Percentiles rank a stretch among this genome's conserved stretches.
These are phyloP conservation scores for Ciborinia camelliae DNA, from an alignment of 2,329 filamentous ascomycete species.

Conservation along the genomic window DNA sequence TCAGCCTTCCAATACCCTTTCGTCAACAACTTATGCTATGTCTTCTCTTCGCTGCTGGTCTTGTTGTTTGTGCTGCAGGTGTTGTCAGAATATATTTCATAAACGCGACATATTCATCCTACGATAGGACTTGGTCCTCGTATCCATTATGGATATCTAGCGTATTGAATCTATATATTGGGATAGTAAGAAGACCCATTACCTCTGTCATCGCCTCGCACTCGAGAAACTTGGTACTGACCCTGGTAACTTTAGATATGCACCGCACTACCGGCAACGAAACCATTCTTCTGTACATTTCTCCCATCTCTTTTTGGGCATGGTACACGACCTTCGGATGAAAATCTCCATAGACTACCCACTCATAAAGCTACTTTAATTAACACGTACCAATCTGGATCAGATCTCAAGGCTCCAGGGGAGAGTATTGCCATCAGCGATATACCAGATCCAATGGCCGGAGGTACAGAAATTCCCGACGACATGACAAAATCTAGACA, in stretches of 20 bases:
- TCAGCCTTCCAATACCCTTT: constrained; percentile 44
- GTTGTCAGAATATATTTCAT: constrained; percentile 40
- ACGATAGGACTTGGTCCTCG: constrained; percentile 39
- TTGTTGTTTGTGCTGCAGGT: constrained; percentile 43
- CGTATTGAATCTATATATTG: constrained; percentile 42
- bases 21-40: constrained; percentile 47
- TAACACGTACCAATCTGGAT: background rate
- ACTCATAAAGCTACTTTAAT: background rate
- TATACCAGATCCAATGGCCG: background rate
- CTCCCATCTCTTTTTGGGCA: constrained; percentile 31
- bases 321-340: background rate
- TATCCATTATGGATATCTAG: constrained; percentile 39
- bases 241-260: constrained; percentile 37
- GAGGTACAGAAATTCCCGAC: background rate
- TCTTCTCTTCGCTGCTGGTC: constrained; percentile 48
- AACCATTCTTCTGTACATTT: constrained; percentile 43
- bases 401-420: background rate
- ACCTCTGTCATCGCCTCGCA: background rate
- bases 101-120: constrained; percentile 30
- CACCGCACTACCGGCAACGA: constrained; percentile 44
- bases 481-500: background rate
- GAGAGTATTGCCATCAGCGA: background rate
- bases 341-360: background rate
- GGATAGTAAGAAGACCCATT: constrained; percentile 39
- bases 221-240: background rate